These are phyloP conservation scores for Solanum bulbocastanum DNA, from an alignment of 257 asterid genomes.

Conservation along the genomic window DNA sequence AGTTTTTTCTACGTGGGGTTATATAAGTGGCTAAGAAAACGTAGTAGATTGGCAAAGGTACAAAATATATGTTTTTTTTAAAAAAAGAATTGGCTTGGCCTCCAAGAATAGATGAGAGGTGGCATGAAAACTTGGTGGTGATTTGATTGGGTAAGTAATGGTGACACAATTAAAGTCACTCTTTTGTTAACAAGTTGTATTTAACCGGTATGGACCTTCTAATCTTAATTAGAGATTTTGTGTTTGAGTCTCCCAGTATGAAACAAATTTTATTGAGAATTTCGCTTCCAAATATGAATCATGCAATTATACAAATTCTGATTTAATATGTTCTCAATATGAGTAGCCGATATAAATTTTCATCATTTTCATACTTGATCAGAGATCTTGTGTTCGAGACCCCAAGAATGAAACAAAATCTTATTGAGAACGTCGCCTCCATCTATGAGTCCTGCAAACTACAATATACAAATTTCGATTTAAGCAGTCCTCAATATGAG, in stretches of 20 bases:
- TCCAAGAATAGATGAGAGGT: not conserved
- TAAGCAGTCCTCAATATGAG: not conserved
- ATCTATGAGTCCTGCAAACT: not conserved
- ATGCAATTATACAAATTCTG: no score
- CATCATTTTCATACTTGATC: no score
- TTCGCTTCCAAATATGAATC: no score
- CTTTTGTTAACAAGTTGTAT: not conserved
- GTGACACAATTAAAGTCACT: not conserved
- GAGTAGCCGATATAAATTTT: no score
- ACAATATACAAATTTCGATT: not conserved
- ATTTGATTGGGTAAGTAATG: not conserved
- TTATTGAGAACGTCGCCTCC: not conserved
- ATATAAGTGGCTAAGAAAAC: not conserved
- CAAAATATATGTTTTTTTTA: not conserved
- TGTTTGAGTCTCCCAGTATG: not conserved
- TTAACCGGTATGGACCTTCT: not conserved
- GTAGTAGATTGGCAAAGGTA: constrained; percentile 13
- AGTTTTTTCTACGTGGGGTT: not conserved
- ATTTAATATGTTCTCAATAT: no score
- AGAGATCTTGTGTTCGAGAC: no score
- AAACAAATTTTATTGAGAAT: no score
- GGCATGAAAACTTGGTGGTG: not conserved
- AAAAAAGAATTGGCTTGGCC: constrained; percentile 7
- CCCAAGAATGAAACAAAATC: no score
- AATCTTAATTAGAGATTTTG: not conserved